Conservation (phyloP, 2,329 filamentous ascomycete species). For the Tolypocladium nubicola region DNA sequence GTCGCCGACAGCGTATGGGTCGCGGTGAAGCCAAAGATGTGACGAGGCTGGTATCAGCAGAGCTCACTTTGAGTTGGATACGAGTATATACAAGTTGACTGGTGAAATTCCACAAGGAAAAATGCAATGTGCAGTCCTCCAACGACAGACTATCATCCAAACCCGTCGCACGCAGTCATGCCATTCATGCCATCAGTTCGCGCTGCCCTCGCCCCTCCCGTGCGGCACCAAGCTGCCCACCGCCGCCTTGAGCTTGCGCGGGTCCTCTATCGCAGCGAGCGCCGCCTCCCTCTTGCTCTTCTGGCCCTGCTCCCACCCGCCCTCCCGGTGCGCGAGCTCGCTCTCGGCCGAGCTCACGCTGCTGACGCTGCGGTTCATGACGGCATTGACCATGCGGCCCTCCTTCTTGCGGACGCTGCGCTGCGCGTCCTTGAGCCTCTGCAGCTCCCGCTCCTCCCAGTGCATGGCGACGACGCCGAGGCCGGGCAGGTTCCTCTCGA, state of each 20-base stretch:
- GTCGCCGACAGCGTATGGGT: constrained; percentile 22
- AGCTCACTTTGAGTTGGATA: too few relatives aligned
- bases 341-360: constrained; percentile 43
- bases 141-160: not conserved
- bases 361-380: constrained; percentile 45
- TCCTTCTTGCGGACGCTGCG: constrained; percentile 60
- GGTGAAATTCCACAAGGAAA: not conserved
- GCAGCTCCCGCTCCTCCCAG: constrained; percentile 67
- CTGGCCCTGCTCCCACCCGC: constrained; percentile 23
- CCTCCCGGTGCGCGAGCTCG: constrained; percentile 35
- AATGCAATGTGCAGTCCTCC: not conserved
- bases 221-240: constrained; percentile 15
- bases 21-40: constrained; percentile 16
- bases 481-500: constrained; percentile 65
- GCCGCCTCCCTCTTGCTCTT: constrained; percentile 44
- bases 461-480: constrained; percentile 64
- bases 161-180: not conserved
- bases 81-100: too few relatives aligned
- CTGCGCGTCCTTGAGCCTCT: constrained; percentile 67
- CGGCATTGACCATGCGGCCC: constrained; percentile 39
- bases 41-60: too few relatives aligned
- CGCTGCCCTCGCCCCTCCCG: constrained; percentile 6
- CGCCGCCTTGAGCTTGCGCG: constrained; percentile 29
- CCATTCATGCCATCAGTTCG: not conserved
- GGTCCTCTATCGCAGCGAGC: constrained; percentile 40